Conservation (phyloP, 108 stramenopile genomes). For the Mediolabrus comicus region DNA sequence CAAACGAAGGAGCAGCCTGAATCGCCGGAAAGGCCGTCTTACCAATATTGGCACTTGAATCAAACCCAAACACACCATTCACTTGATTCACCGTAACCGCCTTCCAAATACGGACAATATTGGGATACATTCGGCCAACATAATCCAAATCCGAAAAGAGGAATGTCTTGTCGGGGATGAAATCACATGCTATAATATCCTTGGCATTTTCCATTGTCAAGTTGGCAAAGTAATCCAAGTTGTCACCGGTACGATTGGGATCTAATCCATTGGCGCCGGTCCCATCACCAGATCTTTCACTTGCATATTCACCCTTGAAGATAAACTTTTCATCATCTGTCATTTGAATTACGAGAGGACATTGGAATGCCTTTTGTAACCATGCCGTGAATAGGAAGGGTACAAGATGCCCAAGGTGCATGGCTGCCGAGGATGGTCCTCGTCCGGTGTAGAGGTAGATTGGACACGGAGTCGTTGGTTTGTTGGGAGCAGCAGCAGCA, state of each 20-base stretch:
- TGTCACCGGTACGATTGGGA: conserved; percentile 65
- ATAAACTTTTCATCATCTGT: conserved; percentile 99
- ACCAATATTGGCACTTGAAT: conserved; percentile 89
- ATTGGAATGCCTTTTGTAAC: conserved; percentile 95
- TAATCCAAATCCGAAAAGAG: conserved; percentile 95
- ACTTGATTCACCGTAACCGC: conserved; percentile 92
- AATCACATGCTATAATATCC: conserved; percentile 99
- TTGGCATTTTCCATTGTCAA: conserved; percentile 97
- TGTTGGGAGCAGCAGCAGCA: conserved; percentile 5
- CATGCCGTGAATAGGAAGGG: conserved; percentile 98
- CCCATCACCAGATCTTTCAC: conserved; percentile 39
- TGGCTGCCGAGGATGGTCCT: conserved; percentile 92
- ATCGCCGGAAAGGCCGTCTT: conserved; percentile 93
- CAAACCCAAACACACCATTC: conserved; percentile 97
- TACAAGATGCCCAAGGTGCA: conserved; percentile 98
- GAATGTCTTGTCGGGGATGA: conserved; percentile 90
- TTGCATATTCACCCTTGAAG: conserved; percentile 91
- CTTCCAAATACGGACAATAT: conserved; percentile 96
- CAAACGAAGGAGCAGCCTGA: conserved; percentile 97
- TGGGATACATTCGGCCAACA: conserved; percentile 96
- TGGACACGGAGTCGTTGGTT: conserved; percentile 51
- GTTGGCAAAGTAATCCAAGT: conserved; percentile 83
- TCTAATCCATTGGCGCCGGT: not conserved
- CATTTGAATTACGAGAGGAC: conserved; percentile 98
- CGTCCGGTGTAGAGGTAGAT: conserved; percentile 99